A percentile compares a stretch with the other conserved stretches of the same genome.
phyloP scores from a whole-genome alignment of 768 basidiomycete species.

The Pleurotus pulmonarius region DNA sequence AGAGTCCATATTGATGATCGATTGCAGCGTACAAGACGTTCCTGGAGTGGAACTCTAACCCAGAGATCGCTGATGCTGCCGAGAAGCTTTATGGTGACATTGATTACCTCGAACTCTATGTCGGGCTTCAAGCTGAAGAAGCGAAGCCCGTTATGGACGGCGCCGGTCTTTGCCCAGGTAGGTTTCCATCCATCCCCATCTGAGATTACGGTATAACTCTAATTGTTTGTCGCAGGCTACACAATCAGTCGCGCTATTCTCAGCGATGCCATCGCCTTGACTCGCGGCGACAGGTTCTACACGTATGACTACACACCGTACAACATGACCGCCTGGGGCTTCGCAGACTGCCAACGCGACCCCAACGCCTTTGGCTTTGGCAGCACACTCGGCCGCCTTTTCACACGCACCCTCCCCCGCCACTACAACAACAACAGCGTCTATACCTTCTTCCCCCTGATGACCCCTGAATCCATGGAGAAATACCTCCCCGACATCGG shows the following conservation, averaged over 20 bases:
- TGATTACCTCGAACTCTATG: constrained; percentile 76
- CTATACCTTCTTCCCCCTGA: constrained; percentile 87
- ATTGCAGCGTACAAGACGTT: constrained; percentile 61
- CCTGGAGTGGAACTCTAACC: constrained; percentile 78
- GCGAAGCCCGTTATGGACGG: constrained; percentile 72
- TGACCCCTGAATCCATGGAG: constrained; percentile 73
- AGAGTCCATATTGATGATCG: background rate
- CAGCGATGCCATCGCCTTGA: constrained; percentile 81
- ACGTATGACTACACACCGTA: constrained; percentile 78
- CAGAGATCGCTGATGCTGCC: constrained; percentile 64
- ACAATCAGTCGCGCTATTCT: constrained; percentile 85
- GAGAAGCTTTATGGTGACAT: constrained; percentile 78
- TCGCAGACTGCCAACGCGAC: constrained; percentile 77
- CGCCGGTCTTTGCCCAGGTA: constrained; percentile 82
- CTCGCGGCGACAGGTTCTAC: constrained; percentile 80
- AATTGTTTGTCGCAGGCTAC: constrained; percentile 43
- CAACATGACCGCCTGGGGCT: constrained; percentile 84
- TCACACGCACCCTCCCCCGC: constrained; percentile 71
- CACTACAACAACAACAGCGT: constrained; percentile 66
- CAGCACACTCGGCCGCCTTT: constrained; percentile 67
- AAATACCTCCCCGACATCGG: constrained; percentile 53
- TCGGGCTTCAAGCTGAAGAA: constrained; percentile 77
- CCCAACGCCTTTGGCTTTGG: constrained; percentile 70
- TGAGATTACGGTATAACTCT: background rate
- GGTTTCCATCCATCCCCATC: background rate